Base-by-base conservation (phyloP, 2,329 filamentous ascomycete genomes). In the Arthrinium phaeospermum region DNA sequence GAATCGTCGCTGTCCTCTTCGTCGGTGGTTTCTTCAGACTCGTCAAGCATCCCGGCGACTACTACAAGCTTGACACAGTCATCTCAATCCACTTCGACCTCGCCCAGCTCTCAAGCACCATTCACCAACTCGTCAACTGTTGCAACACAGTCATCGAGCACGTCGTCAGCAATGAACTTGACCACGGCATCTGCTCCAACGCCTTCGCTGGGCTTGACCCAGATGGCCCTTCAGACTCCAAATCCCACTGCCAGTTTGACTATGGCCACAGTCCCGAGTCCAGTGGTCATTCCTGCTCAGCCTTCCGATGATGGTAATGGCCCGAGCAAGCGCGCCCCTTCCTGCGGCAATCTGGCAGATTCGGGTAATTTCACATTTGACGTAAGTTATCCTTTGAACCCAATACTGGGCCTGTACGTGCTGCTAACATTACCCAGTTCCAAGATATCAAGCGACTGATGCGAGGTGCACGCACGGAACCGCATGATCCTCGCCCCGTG, bases 321-420 rank as follows among this genome's bases (percentile, higher is more conserved):
- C 13, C 53, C 53, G 53, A 61, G 27, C 27, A 61, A 34, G 53
- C 53, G 53, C 53, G n/a, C 22, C 13, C 61, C 70, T 44, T 46
- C 69, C 30, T 80, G 78, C 70, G 78, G 77, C 45, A 77, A 75
- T n/a, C 13, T 71, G 71, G 72, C 72, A 69, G 76, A 78, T 61
- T 70, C 70, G 13, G 78, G 79, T 19, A 75, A 76, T 49, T 79
- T 80, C 71, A 80, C 75, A 16, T 77, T 80, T 30, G 75, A 76
- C 67, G 79, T 80, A 72, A 77, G 79, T 76, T 12, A 12, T 34
- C 24, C 34, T 13, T 14, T 45, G 14, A n/a, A n/a, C 30, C 46
- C 27, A 34, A 41, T 30, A 10, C 37, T 22, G 16, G 14, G 19
- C n/a, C 4, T 51, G 22, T 49, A 49, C 47, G 47, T 24, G 47